Conservation (phyloP, 306 rosid genomes). For the Acacia melanoxylon region DNA sequence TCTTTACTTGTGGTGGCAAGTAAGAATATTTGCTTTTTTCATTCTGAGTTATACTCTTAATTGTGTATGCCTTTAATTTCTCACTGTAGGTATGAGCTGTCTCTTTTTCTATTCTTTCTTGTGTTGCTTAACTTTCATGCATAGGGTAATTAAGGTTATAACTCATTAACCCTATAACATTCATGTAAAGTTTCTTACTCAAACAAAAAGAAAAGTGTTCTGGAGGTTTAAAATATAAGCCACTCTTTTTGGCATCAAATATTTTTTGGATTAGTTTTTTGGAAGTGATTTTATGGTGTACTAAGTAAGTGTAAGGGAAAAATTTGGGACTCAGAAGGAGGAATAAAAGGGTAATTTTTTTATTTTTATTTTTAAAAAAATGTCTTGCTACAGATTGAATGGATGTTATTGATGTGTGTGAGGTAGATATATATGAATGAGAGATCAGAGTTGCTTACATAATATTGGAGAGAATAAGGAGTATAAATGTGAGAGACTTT, state of each 20-base stretch:
- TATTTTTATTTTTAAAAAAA: no score
- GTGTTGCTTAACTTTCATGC: conserved; percentile 11
- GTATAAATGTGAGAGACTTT: background rate
- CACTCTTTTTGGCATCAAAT: background rate
- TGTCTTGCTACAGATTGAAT: background rate
- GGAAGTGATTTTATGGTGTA: no score
- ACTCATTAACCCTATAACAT: no score
- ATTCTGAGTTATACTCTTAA: background rate
- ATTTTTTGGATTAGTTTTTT: no score
- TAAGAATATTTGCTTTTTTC: conserved; percentile 52
- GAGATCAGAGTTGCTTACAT: background rate
- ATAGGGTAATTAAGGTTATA: background rate
- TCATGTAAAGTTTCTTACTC: background rate
- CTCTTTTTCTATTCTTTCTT: background rate
- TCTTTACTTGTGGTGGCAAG: conserved; percentile 36
- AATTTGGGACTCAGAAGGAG: background rate
- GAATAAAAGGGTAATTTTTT: no score
- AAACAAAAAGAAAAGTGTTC: background rate
- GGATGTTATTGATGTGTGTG: no score
- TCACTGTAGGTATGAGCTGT: background rate
- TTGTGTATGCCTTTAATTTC: background rate
- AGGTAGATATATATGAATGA: background rate
- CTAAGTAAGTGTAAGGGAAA: background rate
- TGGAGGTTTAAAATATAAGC: background rate
- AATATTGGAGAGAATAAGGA: background rate